These are phyloP conservation scores for Ophiostoma australiae DNA, from an alignment of 2,329 filamentous ascomycete species.

Conservation along the genomic window DNA sequence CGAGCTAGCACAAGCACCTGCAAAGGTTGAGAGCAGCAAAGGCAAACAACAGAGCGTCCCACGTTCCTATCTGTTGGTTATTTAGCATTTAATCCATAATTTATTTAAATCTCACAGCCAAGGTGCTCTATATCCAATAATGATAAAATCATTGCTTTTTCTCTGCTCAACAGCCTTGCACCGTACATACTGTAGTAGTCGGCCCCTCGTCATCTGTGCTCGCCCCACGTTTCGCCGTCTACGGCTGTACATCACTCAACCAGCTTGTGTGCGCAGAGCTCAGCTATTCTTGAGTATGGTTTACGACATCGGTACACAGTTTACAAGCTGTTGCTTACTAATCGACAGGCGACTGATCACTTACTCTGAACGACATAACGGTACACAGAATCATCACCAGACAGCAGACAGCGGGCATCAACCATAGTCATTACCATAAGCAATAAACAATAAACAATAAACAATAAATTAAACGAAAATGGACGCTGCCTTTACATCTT, in stretches of 20 bases:
- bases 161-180: background rate
- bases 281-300: background rate
- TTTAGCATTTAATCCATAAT: background rate
- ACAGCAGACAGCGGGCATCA: background rate
- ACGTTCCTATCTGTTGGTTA: background rate
- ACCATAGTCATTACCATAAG: background rate
- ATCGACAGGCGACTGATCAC: background rate
- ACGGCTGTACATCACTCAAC: background rate
- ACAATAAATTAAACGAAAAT: constrained; percentile 20
- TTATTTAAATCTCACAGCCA: background rate
- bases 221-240: background rate
- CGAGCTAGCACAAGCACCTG: background rate
- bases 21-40: background rate
- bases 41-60: background rate
- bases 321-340: background rate
- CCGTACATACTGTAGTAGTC: background rate
- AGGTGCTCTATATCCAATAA: background rate
- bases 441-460: constrained; percentile 8
- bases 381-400: background rate
- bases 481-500: constrained; percentile 21
- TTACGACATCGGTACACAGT: background rate
- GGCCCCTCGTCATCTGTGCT: background rate
- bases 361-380: background rate
- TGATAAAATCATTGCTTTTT: background rate
- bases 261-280: background rate